Conservation (phyloP, 495 filamentous ascomycete species). For the Hypoxylon intermedium region DNA sequence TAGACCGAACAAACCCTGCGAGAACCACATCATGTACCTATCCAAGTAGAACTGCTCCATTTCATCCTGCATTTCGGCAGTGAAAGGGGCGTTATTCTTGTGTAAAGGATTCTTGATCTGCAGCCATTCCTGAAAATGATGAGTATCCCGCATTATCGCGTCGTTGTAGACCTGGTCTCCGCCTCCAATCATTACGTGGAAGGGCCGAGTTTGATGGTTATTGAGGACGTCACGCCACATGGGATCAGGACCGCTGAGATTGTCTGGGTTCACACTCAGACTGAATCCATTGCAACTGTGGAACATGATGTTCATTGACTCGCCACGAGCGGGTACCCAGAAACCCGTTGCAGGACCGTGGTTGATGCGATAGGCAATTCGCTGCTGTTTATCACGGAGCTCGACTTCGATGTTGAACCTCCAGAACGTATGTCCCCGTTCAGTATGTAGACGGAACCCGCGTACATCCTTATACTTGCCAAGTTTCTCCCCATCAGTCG, state of each 20-base stretch:
- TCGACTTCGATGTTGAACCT: slow-evolving; percentile 93
- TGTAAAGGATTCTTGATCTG: slow-evolving; percentile 78
- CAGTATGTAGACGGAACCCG: slow-evolving; percentile 82
- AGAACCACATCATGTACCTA: slow-evolving; percentile 90
- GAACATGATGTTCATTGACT: slow-evolving; percentile 99
- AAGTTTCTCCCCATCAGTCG: slow-evolving; percentile 73
- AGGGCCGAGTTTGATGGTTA: slow-evolving; percentile 87
- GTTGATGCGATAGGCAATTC: slow-evolving; percentile 96
- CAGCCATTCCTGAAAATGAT: slow-evolving; percentile 81
- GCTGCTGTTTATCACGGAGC: slow-evolving; percentile 73
- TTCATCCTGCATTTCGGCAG: slow-evolving; percentile 78
- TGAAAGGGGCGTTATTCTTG: slow-evolving; percentile 78
- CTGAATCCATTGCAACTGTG: slow-evolving; percentile 97
- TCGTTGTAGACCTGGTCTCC: slow-evolving; percentile 99
- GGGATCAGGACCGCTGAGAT: slow-evolving; percentile 90
- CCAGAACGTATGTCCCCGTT: slow-evolving; percentile 94
- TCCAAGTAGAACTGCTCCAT: slow-evolving; percentile 86
- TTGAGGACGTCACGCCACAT: slow-evolving; percentile 96
- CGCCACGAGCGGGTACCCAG: slow-evolving; percentile 86
- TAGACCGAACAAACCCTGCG: slow-evolving; percentile 89
- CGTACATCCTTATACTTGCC: slow-evolving; percentile 79
- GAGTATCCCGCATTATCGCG: slow-evolving; percentile 72
- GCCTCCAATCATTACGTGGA: slow-evolving; percentile 98
- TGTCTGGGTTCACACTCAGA: slow-evolving; percentile 73
- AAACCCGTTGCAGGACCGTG: slow-evolving; percentile 86